These are phyloP conservation scores for Microsporum canis DNA, from an alignment of 2,329 filamentous ascomycete species.

Conservation along the genomic window DNA sequence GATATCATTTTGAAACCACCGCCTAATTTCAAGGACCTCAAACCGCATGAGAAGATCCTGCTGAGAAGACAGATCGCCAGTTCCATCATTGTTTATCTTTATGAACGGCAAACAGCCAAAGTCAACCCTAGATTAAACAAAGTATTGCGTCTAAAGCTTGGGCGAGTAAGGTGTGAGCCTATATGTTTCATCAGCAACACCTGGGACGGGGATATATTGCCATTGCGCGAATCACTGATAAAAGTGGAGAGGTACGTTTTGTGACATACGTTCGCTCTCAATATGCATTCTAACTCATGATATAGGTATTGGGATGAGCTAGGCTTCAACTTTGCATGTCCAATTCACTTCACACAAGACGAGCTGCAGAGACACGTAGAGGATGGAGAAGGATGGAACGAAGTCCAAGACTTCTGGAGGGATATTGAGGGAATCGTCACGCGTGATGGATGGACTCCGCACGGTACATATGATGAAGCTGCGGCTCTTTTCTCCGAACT, in stretches of 20 bases:
- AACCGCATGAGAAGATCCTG: conserved; percentile 2
- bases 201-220: conserved; percentile 21
- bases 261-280: not conserved
- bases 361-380: conserved; percentile 7
- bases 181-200: conserved; percentile 19
- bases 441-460: conserved; percentile 8
- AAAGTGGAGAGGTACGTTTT: not conserved
- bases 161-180: conserved; percentile 16
- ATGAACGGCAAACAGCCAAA: conserved; percentile 18
- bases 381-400: conserved; percentile 11
- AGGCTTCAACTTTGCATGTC: not conserved
- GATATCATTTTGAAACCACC: conserved; percentile 6
- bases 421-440: not conserved
- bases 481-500: conserved; percentile 10
- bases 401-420: conserved; percentile 12
- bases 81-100: conserved; percentile 14
- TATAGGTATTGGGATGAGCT: not conserved
- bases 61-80: conserved; percentile 6
- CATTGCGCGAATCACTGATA: conserved; percentile 2
- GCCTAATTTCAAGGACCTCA: conserved; percentile 7
- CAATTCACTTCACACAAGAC: conserved; percentile 11
- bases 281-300: not conserved
- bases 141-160: not conserved
- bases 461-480: conserved; percentile 8
- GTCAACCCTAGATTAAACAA: conserved; percentile 16